These are phyloP conservation scores for Ephemerocybe angulata DNA, from an alignment of 768 basidiomycete species.

Conservation along the genomic window DNA sequence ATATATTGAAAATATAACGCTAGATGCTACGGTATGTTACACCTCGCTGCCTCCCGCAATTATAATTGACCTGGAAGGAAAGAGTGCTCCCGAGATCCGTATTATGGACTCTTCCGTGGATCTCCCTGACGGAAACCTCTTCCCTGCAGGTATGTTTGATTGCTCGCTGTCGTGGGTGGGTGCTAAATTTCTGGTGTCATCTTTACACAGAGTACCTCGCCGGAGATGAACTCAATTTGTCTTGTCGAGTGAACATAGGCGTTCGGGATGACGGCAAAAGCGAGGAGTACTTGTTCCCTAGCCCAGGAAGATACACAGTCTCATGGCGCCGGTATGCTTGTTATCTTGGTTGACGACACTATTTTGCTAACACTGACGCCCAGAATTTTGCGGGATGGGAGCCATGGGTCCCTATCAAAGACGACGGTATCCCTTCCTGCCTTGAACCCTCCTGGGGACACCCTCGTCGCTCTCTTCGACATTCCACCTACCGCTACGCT, in stretches of 20 bases:
- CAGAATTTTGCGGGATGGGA: constrained; percentile 47
- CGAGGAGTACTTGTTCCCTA: constrained; percentile 34
- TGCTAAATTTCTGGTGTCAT: not conserved
- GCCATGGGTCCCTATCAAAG: constrained; percentile 41
- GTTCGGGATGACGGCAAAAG: constrained; percentile 40
- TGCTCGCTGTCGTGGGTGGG: not conserved
- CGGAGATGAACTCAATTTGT: constrained; percentile 61
- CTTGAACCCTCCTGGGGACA: constrained; percentile 57
- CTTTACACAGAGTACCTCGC: constrained; percentile 49
- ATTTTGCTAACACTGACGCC: not conserved
- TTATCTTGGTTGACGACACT: constrained; percentile 4
- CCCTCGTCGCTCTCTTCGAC: constrained; percentile 61
- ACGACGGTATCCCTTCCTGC: constrained; percentile 58
- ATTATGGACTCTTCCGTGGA: constrained; percentile 55
- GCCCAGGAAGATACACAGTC: constrained; percentile 58
- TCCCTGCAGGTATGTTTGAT: constrained; percentile 42
- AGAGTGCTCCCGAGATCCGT: constrained; percentile 37
- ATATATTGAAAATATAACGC: constrained; percentile 44
- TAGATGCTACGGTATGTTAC: constrained; percentile 46
- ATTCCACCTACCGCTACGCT: constrained; percentile 61
- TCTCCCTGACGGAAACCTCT: constrained; percentile 35
- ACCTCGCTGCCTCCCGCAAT: not conserved
- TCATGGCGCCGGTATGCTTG: constrained; percentile 59
- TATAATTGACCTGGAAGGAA: constrained; percentile 26
- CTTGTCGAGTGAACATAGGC: constrained; percentile 42